Evolutionary conservation across 495 filamentous ascomycete genomes (phyloP), one percentile per base, ranked within the genome.

Genomic region (Amniculicola lignicola): DNA sequence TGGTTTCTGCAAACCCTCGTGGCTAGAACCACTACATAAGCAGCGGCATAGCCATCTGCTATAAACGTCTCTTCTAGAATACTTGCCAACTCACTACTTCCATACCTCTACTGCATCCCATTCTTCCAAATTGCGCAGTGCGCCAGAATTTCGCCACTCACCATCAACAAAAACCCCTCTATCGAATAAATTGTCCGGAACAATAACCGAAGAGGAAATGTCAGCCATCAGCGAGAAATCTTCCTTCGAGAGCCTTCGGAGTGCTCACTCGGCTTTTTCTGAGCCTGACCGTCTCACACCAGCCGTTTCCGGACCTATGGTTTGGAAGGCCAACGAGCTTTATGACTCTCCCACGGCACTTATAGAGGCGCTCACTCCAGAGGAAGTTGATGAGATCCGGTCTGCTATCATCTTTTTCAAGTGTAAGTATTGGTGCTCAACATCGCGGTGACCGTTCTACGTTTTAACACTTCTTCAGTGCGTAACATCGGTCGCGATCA

Each of bases 251-350:
- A 58, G 54, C 38, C 36, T 60, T 36, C 61, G 44, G 9, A 52
- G 22, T 47, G 44, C 4, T 43, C 54, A 1, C 7, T 14, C 4
- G n/a, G n/a, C n/a, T n/a, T 31, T 25, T 2, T 59, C 61, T 3
- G 46, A 27, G n/a, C 56, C 56, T 25, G 56, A 64, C 22, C 25
- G 22, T 7, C 56, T 64, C 12, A 25, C 56, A 3, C 56, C 56
- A 22, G n/a, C 51, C 2, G 36, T 64, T 2, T 18, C 14, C 15
- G 61, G 61, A 12, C 61, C 50, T 23, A 47, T 51, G 61, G 56
- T 53, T 15, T 64, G 61, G 61, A n/a, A 59, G 24, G 54, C 49
- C 12, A 48, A 37, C 5, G 45, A 56, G 35, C 35, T 64, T 9
- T n/a, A n/a, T n/a, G 27, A 44, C 14, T 33, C 51, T 0, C 27